Conservation (phyloP, 371 early-diverging fungal genomes). For the Circinella minor region DNA sequence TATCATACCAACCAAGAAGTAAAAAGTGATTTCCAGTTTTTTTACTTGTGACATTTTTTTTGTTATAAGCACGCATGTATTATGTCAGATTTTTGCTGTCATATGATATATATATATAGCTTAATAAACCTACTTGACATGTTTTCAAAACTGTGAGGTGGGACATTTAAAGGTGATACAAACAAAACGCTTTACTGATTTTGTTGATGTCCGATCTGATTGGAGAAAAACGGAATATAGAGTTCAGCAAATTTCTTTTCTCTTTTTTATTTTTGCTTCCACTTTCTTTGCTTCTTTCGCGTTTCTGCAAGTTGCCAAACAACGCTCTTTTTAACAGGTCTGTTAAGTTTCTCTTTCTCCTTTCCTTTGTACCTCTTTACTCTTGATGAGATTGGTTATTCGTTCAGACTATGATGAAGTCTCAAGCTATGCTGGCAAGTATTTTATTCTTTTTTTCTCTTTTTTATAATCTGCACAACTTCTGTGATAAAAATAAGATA, state of each 20-base stretch:
- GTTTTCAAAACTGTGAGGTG: background rate
- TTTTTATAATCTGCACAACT: too few species aligned
- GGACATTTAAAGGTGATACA: too few species aligned
- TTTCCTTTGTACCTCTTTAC: conserved; percentile 2
- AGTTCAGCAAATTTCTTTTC: background rate
- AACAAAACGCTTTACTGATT: background rate
- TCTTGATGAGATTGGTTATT: conserved; percentile 72
- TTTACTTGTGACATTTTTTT: background rate
- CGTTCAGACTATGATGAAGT: conserved; percentile 71
- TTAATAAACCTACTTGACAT: background rate
- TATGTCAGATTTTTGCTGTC: conserved; percentile 4
- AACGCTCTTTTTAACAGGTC: too few species aligned
- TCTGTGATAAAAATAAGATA: too few species aligned
- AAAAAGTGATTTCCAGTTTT: too few species aligned
- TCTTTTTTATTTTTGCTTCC: too few species aligned
- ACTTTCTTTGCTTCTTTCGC: background rate
- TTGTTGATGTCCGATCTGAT: background rate
- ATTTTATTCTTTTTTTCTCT: background rate
- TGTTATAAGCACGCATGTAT: background rate
- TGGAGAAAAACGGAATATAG: conserved; percentile 9
- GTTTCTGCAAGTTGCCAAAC: conserved; percentile 10
- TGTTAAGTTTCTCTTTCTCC: background rate
- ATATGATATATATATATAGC: background rate
- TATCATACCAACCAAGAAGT: background rate
- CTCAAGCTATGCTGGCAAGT: conserved; percentile 65